Conservation (phyloP, 805 yeast species). For the Candida golubevii region DNA sequence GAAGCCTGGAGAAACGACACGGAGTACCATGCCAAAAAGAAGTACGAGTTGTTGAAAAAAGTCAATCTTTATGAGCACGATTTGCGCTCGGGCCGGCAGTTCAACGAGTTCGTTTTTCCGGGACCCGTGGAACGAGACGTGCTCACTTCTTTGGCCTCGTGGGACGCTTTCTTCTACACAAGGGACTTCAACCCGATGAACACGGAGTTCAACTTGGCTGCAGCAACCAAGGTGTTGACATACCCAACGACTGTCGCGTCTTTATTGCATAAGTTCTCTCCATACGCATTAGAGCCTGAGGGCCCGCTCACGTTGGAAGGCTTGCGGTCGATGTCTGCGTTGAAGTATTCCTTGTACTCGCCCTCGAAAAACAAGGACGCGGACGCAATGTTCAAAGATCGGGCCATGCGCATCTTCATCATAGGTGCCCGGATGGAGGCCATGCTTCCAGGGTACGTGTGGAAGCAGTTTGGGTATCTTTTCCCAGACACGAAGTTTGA, state of each 20-base stretch:
- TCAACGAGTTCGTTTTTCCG: slow-evolving; percentile 95
- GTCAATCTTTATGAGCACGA: slow-evolving; percentile 95
- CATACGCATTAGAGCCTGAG: slow-evolving; percentile 73
- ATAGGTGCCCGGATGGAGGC: slow-evolving; percentile 92
- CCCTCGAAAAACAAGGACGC: slow-evolving; percentile 43
- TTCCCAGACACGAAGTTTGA: slow-evolving; percentile 83
- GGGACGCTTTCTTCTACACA: slow-evolving; percentile 94
- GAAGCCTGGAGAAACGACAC: slow-evolving; percentile 85
- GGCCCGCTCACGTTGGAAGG: slow-evolving; percentile 93
- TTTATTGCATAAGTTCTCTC: slow-evolving; percentile 77
- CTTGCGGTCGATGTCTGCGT: slow-evolving; percentile 85
- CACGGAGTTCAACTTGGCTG: slow-evolving; percentile 92
- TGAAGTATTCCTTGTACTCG: slow-evolving; percentile 86
- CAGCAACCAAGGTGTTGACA: slow-evolving; percentile 88
- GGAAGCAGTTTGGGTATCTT: slow-evolving; percentile 87
- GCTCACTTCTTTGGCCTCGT: slow-evolving; percentile 68
- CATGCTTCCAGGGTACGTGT: slow-evolving; percentile 87
- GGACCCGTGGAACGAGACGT: slow-evolving; percentile 71
- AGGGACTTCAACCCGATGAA: slow-evolving; percentile 94
- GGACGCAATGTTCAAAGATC: slow-evolving; percentile 60
- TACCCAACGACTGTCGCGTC: slow-evolving; percentile 90
- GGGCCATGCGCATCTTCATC: slow-evolving; percentile 86
- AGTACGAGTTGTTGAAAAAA: slow-evolving; percentile 71
- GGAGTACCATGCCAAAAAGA: slow-evolving; percentile 62
- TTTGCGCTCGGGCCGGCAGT: slow-evolving; percentile 85